These are phyloP conservation scores for Leccinum subrobustum DNA, from an alignment of 1,284 basidiomycete species.

Conservation along the genomic window DNA sequence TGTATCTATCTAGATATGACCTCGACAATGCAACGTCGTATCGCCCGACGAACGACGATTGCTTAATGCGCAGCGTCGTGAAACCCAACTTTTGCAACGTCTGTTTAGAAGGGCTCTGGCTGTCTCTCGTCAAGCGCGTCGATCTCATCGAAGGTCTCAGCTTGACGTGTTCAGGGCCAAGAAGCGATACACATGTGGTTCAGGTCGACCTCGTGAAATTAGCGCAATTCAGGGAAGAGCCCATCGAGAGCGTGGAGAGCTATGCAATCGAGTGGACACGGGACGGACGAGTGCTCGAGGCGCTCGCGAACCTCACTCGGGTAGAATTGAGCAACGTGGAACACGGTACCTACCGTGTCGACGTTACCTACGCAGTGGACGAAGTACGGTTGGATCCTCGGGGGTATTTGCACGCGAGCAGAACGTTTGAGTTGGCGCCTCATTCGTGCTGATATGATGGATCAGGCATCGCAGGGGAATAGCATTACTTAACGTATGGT, in stretches of 20 bases:
- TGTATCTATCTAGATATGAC: slow-evolving; percentile 46
- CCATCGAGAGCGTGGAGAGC: slow-evolving; percentile 42
- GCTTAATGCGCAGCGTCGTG: slow-evolving; percentile 78
- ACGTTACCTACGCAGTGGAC: slow-evolving; percentile 53
- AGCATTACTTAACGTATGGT: slow-evolving; percentile 12
- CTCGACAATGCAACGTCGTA: slow-evolving; percentile 61
- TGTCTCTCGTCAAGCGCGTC: slow-evolving; percentile 56
- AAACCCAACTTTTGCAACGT: slow-evolving; percentile 73
- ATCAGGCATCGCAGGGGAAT: neutral
- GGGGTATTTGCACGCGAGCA: slow-evolving; percentile 29
- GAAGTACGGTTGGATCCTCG: slow-evolving; percentile 52
- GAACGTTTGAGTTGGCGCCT: slow-evolving; percentile 15
- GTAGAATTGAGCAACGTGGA: slow-evolving; percentile 38
- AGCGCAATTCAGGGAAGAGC: slow-evolving; percentile 50
- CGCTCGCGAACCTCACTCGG: slow-evolving; percentile 49
- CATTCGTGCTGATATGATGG: slow-evolving; percentile 2
- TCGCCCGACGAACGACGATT: slow-evolving; percentile 80
- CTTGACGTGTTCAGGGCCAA: slow-evolving; percentile 7
- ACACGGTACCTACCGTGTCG: slow-evolving; percentile 44
- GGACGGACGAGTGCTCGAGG: slow-evolving; percentile 42
- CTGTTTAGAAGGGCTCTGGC: slow-evolving; percentile 74
- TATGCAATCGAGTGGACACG: slow-evolving; percentile 57
- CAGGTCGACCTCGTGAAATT: slow-evolving; percentile 54
- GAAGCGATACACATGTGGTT: slow-evolving; percentile 33
- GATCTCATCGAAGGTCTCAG: slow-evolving; percentile 57